Conservation (phyloP, 2,329 filamentous ascomycete species). For the Cladophialophora carrionii region DNA sequence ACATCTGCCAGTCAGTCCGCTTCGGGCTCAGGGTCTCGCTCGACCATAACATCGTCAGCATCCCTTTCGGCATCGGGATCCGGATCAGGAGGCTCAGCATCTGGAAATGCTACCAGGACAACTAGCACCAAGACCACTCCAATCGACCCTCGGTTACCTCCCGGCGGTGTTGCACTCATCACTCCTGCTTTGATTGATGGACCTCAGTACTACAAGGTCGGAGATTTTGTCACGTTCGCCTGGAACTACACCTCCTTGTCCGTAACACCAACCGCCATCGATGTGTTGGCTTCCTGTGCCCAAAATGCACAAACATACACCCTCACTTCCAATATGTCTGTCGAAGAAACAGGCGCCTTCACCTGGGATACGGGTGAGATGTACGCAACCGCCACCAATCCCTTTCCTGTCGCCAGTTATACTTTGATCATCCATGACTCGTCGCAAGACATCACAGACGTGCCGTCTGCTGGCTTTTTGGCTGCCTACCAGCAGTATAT, state of each 20-base stretch:
- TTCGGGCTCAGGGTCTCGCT: conserved; percentile 11
- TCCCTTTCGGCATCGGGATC: conserved; percentile 25
- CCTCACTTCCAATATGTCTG: conserved; percentile 62
- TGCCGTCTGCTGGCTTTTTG: conserved; percentile 60
- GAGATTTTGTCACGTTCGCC: conserved; percentile 63
- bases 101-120: conserved; percentile 28
- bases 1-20: conserved; percentile 20
- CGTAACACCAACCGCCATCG: conserved; percentile 61
- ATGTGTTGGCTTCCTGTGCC: conserved; percentile 65
- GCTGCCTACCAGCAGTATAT: conserved; percentile 55
- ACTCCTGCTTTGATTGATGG: conserved; percentile 57
- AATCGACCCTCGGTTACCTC: conserved; percentile 58
- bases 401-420: conserved; percentile 63
- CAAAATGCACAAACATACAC: conserved; percentile 64
- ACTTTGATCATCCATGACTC: conserved; percentile 66
- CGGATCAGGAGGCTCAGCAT: conserved; percentile 28
- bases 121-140: conserved; percentile 44
- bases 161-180: conserved; percentile 65
- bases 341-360: conserved; percentile 56
- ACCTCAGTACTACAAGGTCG: conserved; percentile 66
- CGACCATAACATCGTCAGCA: conserved; percentile 17
- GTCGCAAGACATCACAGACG: conserved; percentile 55
- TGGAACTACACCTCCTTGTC: conserved; percentile 69
- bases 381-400: conserved; percentile 53
- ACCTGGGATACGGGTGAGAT: conserved; percentile 65